These are phyloP conservation scores for Plasmodium inui DNA, from an alignment of 169 alveolate genomes.

Conservation along the genomic window DNA sequence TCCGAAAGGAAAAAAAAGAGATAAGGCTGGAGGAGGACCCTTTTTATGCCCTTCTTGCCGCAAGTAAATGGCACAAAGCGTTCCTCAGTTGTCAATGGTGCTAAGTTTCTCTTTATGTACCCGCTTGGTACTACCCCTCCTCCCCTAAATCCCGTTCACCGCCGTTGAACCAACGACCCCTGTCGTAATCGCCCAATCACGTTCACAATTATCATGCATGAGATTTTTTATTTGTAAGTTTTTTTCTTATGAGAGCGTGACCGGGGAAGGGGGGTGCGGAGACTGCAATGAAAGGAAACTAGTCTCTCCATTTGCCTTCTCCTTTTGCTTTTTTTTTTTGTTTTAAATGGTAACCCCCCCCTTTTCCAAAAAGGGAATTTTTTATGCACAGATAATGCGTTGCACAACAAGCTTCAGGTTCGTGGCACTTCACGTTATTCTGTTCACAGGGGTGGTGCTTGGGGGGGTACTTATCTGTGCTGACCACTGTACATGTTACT, in stretches of 20 bases:
- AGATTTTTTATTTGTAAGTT: conserved; percentile 23
- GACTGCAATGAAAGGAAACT: neutral
- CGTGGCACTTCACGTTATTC: neutral
- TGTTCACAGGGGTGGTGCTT: neutral
- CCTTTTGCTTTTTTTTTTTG: neutral
- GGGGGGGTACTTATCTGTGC: neutral
- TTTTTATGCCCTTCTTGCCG: neutral
- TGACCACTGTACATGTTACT: neutral
- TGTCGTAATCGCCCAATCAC: neutral
- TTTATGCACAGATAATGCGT: neutral
- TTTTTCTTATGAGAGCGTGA: conserved; percentile 7
- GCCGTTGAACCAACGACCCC: neutral
- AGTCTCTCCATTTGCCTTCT: neutral
- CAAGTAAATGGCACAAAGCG: neutral
- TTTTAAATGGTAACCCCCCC: neutral
- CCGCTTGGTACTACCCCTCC: neutral
- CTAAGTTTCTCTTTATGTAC: neutral
- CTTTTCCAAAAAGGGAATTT: neutral
- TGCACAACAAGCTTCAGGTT: neutral
- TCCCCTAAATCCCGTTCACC: too few species aligned
- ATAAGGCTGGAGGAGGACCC: neutral
- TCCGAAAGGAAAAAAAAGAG: neutral
- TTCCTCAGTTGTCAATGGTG: neutral
- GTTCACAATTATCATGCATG: neutral
- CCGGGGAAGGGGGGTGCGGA: neutral